Percentiles rank a stretch among this genome's conserved stretches.
Conservation (phyloP, 495 filamentous ascomycete genomes). For the Neurospora sublineolata region DNA sequence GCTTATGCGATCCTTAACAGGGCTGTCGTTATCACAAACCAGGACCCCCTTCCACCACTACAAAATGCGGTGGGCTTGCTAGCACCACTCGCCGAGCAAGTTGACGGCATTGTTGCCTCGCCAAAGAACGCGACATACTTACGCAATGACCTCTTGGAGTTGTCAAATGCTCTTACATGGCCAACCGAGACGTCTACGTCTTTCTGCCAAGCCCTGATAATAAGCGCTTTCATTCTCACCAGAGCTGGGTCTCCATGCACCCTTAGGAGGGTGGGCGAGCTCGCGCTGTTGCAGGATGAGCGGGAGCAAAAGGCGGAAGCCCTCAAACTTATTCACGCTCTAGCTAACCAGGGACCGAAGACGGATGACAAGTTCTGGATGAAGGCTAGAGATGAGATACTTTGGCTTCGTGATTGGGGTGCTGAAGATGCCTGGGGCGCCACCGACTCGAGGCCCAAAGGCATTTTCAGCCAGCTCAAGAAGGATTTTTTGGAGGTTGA, state of each 20-base stretch:
- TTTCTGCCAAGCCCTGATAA: slow-evolving; percentile 55
- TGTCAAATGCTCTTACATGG: slow-evolving; percentile 54
- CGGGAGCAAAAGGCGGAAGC: slow-evolving; percentile 57
- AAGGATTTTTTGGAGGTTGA: slow-evolving; percentile 57
- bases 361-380: slow-evolving; percentile 60
- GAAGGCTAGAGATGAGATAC: slow-evolving; percentile 49
- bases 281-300: slow-evolving; percentile 45
- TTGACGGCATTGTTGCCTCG: slow-evolving; percentile 19
- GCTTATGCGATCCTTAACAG: slow-evolving; percentile 51
- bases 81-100: slow-evolving; percentile 26
- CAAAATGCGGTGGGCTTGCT: slow-evolving; percentile 31
- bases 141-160: slow-evolving; percentile 45
- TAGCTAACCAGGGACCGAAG: slow-evolving; percentile 37
- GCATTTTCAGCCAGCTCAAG: slow-evolving; percentile 60
- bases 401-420: slow-evolving; percentile 80
- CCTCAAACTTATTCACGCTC: slow-evolving; percentile 46
- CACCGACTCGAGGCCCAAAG: slow-evolving; percentile 29
- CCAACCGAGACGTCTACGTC: slow-evolving; percentile 48
- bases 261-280: slow-evolving; percentile 46
- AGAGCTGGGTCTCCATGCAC: slow-evolving; percentile 48
- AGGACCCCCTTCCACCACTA: slow-evolving; percentile 40
- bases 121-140: slow-evolving; percentile 32
- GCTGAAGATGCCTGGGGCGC: slow-evolving; percentile 29
- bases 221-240: slow-evolving; percentile 55
- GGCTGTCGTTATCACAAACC: slow-evolving; percentile 47